Base-by-base conservation (phyloP, 495 filamentous ascomycete species). In the Pyronema domesticum region DNA sequence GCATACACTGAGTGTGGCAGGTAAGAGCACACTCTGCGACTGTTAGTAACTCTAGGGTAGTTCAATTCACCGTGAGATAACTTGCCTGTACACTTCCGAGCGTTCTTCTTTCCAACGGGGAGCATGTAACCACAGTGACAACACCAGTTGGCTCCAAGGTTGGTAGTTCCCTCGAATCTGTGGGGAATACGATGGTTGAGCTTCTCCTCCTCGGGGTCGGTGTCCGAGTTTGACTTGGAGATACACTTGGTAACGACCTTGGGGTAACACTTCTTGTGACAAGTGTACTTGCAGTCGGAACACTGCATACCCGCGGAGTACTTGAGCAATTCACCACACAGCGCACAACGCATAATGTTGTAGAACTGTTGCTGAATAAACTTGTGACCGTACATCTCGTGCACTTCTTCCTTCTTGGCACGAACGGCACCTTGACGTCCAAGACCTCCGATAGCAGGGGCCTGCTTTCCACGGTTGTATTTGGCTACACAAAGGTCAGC, bases 161-260 rank as follows among this genome's bases (percentile, higher is more conserved):
- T 96, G 37, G 89, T 86, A 66, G 94, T 96, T 9, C 78, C 77
- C 57, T 91, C 80, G 73, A 94, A 99, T 37, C 91, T 84, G 74
- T 99, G 91, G 11, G 91, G 91, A 60, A 99, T 99, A 56, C 93
- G 83, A 67, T 99, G 91, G 68, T 96, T 99, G 76, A 99, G 85
- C 71, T 95, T 96, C 71, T 95, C 91, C 67, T 99, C 91, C 68
- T 96, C 91, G 13, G 91, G 91, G 68, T 96, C 93, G 17, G 84
- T 91, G 67, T 96, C 91, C 57, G 89, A 86, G 67, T 96, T 99
- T 47, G 89, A 94, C 69, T 96, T 95, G 71, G 89, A 95, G 70
- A 99, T 99, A 72, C 91, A 99, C 68, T 99, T 99, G 53, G 91
- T 96, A 63, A 99, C 93, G n/a, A 99, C 91, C 66, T 89, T 93